Conservation (phyloP, 1,284 basidiomycete genomes). For the Cutaneotrichosporon sp. region DNA sequence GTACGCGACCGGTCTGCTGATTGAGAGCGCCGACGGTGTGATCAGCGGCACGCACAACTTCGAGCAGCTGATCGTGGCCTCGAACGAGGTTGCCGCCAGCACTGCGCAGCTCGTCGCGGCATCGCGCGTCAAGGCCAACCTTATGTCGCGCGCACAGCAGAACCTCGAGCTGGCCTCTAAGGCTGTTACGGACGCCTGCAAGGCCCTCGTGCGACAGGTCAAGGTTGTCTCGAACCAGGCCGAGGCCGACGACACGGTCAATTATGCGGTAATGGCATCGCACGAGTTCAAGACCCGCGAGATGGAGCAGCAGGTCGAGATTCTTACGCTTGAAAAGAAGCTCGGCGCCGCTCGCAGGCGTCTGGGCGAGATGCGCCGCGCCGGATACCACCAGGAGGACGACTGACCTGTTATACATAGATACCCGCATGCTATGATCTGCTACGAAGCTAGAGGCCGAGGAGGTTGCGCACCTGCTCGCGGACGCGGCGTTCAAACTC, state of each 20-base stretch:
- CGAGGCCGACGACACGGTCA: conserved; percentile 72
- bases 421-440: conserved; percentile 16
- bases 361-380: conserved; percentile 84
- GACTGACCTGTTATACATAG: conserved; percentile 23
- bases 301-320: conserved; percentile 99
- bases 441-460: conserved; percentile 49
- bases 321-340: conserved; percentile 94
- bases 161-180: conserved; percentile 93
- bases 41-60: conserved; percentile 93
- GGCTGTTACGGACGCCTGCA: conserved; percentile 98
- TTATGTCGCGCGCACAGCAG: conserved; percentile 98
- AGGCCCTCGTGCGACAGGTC: conserved; percentile 92
- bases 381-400: conserved; percentile 62
- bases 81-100: conserved; percentile 94
- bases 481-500: conserved; percentile 58
- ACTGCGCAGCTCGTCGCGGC: conserved; percentile 98
- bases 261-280: conserved; percentile 88
- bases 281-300: conserved; percentile 96
- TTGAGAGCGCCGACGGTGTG: conserved; percentile 97
- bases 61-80: conserved; percentile 98
- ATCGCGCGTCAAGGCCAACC: conserved; percentile 94
- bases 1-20: conserved; percentile 93
- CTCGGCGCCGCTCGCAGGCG: conserved; percentile 81
- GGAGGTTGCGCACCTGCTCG: conserved; percentile 54
- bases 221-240: conserved; percentile 89